phyloP scores from a whole-genome alignment of 169 alveolate species.

The Eimeria necatrix region DNA sequence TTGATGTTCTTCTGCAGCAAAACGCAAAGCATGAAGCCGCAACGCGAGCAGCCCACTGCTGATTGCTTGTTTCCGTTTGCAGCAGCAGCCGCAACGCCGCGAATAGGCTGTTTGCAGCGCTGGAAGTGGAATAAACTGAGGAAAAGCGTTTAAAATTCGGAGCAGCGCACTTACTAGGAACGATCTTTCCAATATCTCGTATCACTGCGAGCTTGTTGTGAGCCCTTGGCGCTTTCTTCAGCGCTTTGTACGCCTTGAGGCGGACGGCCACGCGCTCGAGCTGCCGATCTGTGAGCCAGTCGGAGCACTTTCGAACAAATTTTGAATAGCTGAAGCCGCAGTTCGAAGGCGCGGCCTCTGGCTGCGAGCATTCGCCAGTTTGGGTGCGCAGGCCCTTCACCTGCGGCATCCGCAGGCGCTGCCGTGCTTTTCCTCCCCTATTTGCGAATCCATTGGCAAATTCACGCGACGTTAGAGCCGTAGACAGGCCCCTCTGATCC shows the following conservation, averaged over 20 bases:
- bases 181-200: constrained; percentile 60
- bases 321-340: constrained; percentile 76
- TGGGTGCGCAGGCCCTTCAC: not conserved
- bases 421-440: no score
- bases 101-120: not conserved
- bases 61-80: not conserved
- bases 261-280: constrained; percentile 73
- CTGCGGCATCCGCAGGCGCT: not conserved
- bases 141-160: not conserved
- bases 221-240: constrained; percentile 34
- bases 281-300: constrained; percentile 41
- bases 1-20: constrained; percentile 42
- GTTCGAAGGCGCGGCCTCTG: not conserved
- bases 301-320: constrained; percentile 75
- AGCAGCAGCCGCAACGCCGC: not conserved
- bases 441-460: no score
- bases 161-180: constrained; percentile 20
- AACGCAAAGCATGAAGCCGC: not conserved
- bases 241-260: constrained; percentile 59
- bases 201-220: constrained; percentile 70
- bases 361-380: not conserved
- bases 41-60: not conserved
- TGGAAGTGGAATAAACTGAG: not conserved
- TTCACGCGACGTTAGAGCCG: no score
- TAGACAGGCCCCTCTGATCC: no score